These are phyloP conservation scores for Chlamydomonas sp. DNA, from an alignment of 139 green algal species.

Conservation along the genomic window DNA sequence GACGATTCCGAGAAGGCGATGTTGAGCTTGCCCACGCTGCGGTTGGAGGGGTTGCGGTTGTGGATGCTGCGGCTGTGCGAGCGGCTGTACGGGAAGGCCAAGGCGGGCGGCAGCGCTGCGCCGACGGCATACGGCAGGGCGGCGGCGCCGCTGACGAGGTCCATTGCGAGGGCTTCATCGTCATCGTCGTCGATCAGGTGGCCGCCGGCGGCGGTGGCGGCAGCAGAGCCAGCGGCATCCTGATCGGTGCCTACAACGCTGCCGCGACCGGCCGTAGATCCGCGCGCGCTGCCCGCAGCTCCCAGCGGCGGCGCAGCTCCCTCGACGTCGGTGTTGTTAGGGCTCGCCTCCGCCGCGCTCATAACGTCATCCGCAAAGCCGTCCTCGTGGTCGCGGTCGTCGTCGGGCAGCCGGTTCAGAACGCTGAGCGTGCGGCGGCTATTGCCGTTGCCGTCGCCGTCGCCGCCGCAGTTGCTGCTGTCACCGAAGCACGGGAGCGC, in stretches of 20 bases:
- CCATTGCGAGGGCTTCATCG: too few relatives aligned
- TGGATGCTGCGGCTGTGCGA: neutral
- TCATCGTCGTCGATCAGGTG: too few relatives aligned
- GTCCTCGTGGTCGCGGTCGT: too few relatives aligned
- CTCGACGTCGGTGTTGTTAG: neutral
- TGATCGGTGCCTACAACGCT: neutral
- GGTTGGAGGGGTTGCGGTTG: neutral
- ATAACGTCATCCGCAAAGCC: neutral
- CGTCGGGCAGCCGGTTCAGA: neutral
- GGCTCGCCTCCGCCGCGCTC: neutral
- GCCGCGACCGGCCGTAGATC: too few relatives aligned
- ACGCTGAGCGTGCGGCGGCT: neutral
- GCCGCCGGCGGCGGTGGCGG: too few relatives aligned
- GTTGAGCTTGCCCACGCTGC: neutral
- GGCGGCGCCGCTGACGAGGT: too few relatives aligned
- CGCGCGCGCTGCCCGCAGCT: neutral
- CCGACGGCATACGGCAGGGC: too few relatives aligned
- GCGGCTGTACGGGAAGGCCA: too few relatives aligned
- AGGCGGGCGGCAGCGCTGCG: too few relatives aligned
- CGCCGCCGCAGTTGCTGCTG: neutral
- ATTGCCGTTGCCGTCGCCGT: neutral
- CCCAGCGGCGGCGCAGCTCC: neutral
- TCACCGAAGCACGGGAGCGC: slow-evolving; percentile 1
- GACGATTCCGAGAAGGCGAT: too few relatives aligned
- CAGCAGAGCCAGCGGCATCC: neutral